Conservation (phyloP, 495 filamentous ascomycete genomes). For the Daldinia vernicosa region DNA sequence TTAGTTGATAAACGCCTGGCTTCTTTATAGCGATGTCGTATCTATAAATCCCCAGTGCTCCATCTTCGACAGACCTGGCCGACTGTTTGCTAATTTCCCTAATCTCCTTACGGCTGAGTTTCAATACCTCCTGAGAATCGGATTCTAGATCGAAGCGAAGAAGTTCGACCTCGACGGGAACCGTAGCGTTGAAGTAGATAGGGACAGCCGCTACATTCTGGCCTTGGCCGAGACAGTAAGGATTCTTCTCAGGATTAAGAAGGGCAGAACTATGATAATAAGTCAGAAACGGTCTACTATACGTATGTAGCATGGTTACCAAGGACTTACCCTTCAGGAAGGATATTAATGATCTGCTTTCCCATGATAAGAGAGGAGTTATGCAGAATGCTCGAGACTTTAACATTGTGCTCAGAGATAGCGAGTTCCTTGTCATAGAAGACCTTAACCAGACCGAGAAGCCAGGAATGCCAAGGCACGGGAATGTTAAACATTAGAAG, state of each 20-base stretch:
- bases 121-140: conserved; percentile 78
- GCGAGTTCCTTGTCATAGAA: conserved; percentile 91
- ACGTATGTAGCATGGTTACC: not conserved
- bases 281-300: conserved; percentile 29
- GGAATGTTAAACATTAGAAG: conserved; percentile 93
- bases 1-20: conserved; percentile 83
- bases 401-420: conserved; percentile 87
- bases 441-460: conserved; percentile 73
- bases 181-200: conserved; percentile 90
- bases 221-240: conserved; percentile 79
- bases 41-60: conserved; percentile 58
- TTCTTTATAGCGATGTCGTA: conserved; percentile 74
- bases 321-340: conserved; percentile 84
- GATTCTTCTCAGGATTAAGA: conserved; percentile 78
- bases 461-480: conserved; percentile 71
- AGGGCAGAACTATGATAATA: conserved; percentile 71
- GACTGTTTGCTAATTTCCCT: conserved; percentile 70
- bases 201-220: conserved; percentile 72
- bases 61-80: conserved; percentile 65
- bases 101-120: conserved; percentile 62
- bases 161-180: conserved; percentile 85
- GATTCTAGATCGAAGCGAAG: conserved; percentile 84
- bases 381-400: conserved; percentile 82
- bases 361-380: conserved; percentile 93
- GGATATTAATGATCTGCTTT: conserved; percentile 94